phyloP scores from a whole-genome alignment of 2,329 filamentous ascomycete species.

The Ophiocordyceps camponoti-saundersi region DNA sequence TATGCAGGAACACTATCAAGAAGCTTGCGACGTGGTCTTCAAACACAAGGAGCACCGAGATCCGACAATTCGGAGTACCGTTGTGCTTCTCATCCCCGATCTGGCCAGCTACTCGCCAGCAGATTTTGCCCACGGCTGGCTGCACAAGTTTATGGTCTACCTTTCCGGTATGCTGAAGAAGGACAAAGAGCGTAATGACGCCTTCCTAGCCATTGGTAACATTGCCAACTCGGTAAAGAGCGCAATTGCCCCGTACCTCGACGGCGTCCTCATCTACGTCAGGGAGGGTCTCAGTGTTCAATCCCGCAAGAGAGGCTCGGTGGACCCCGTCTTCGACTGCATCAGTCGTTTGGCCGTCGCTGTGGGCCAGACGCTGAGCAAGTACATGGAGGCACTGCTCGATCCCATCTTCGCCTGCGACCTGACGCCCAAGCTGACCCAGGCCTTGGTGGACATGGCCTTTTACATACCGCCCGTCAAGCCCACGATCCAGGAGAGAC shows the following conservation, averaged over 20 bases:
- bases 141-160: conserved; percentile 96
- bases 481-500: conserved; percentile 77
- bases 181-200: conserved; percentile 83
- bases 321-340: conserved; percentile 84
- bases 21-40: conserved; percentile 83
- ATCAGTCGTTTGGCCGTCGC: conserved; percentile 93
- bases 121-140: conserved; percentile 73
- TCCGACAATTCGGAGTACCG: conserved; percentile 69
- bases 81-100: conserved; percentile 81
- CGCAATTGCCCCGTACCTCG: conserved; percentile 85
- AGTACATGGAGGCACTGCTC: conserved; percentile 91
- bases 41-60: conserved; percentile 90
- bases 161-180: conserved; percentile 86
- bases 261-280: conserved; percentile 85
- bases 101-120: conserved; percentile 83
- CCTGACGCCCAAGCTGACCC: conserved; percentile 80
- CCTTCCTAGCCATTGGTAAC: conserved; percentile 89
- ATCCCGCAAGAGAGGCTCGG: conserved; percentile 46
- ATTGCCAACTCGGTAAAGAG: conserved; percentile 94
- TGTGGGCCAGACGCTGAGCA: conserved; percentile 90
- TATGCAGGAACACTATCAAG: conserved; percentile 88
- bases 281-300: conserved; percentile 76
- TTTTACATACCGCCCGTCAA: conserved; percentile 96
- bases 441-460: conserved; percentile 94
- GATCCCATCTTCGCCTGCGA: conserved; percentile 97